These are phyloP conservation scores for Parastagonospora avenae DNA, from an alignment of 2,329 filamentous ascomycete species.

Conservation along the genomic window DNA sequence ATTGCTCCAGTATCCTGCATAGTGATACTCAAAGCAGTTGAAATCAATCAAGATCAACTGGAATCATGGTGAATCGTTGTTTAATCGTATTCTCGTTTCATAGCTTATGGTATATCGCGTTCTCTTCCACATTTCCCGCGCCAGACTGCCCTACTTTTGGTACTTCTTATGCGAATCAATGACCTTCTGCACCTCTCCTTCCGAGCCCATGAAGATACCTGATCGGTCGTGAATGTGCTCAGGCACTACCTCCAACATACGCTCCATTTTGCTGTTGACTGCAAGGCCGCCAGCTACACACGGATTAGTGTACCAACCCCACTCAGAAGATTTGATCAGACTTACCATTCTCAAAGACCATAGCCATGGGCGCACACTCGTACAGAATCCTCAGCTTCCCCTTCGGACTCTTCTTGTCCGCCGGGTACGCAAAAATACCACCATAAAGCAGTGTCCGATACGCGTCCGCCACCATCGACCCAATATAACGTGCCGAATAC, in stretches of 20 bases:
- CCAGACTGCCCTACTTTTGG: slow-evolving; percentile 36
- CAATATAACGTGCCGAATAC: slow-evolving; percentile 94
- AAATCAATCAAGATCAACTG: too few relatives aligned
- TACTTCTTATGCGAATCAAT: slow-evolving; percentile 76
- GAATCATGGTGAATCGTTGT: too few relatives aligned
- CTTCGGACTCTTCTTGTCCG: slow-evolving; percentile 98
- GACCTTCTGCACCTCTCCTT: slow-evolving; percentile 94
- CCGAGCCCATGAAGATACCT: slow-evolving; percentile 95
- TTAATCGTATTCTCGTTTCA: too few relatives aligned
- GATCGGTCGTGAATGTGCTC: slow-evolving; percentile 94
- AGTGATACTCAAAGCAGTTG: too few relatives aligned
- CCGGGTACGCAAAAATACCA: slow-evolving; percentile 95
- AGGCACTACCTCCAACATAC: slow-evolving; percentile 87
- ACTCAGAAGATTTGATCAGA: slow-evolving; percentile 21
- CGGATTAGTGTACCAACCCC: slow-evolving; percentile 14
- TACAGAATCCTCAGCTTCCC: slow-evolving; percentile 97
- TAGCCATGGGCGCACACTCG: slow-evolving; percentile 98
- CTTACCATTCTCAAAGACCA: slow-evolving; percentile 97
- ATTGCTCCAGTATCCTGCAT: too few relatives aligned
- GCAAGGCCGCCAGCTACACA: slow-evolving; percentile 83
- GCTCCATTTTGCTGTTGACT: slow-evolving; percentile 85
- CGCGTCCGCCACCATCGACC: slow-evolving; percentile 97
- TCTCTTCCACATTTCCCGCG: neutral
- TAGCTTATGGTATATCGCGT: neutral
- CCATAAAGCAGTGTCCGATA: slow-evolving; percentile 96